phyloP scores from a whole-genome alignment of 257 asterid species.

The Primulina huaijiensis region DNA sequence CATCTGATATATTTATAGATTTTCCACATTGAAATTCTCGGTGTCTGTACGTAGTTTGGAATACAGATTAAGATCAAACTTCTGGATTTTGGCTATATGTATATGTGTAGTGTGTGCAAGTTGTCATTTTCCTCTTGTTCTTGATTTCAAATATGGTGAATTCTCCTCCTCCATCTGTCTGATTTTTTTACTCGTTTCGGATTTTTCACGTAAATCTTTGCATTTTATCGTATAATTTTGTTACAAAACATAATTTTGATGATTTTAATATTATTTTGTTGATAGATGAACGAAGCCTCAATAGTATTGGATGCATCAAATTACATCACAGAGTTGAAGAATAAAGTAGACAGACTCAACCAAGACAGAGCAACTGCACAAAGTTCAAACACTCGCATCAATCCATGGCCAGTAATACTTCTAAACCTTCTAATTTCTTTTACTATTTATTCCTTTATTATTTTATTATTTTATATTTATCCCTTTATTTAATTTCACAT shows the following conservation, averaged over 20 bases:
- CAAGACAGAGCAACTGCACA: conserved; percentile 49
- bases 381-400: conserved; percentile 33
- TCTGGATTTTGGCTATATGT: too few relatives aligned
- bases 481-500: not conserved
- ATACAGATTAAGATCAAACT: too few relatives aligned
- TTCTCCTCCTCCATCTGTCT: not conserved
- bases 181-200: not conserved
- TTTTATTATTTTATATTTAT: too few relatives aligned
- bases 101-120: too few relatives aligned
- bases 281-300: conserved; percentile 62
- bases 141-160: too few relatives aligned
- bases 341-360: conserved; percentile 65
- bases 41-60: too few relatives aligned
- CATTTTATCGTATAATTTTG: not conserved
- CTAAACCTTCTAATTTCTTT: not conserved
- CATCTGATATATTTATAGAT: too few relatives aligned
- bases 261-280: not conserved
- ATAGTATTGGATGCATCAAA: conserved; percentile 76
- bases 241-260: too few relatives aligned
- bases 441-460: too few relatives aligned
- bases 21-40: too few relatives aligned
- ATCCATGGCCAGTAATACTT: conserved; percentile 46
- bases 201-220: not conserved
- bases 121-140: too few relatives aligned
- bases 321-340: conserved; percentile 65